These are phyloP conservation scores for Botrytis paeoniae DNA, from an alignment of 2,329 filamentous ascomycete genomes.

Conservation along the genomic window DNA sequence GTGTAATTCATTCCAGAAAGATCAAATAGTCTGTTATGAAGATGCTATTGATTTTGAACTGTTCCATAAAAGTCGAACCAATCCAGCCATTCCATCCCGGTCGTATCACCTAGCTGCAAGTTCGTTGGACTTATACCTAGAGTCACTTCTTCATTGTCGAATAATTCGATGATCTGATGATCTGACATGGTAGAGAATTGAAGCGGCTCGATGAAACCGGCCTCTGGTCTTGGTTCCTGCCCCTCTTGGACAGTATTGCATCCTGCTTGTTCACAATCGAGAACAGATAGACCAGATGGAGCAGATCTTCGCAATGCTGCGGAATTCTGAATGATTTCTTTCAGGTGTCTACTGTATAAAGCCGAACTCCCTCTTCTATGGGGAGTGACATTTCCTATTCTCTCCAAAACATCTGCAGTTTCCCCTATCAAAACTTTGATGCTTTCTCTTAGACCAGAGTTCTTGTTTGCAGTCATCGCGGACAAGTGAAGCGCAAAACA, in stretches of 20 bases:
- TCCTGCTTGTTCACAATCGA: neutral
- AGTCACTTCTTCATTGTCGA: conserved; percentile 60
- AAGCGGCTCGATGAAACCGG: conserved; percentile 44
- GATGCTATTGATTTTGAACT: neutral
- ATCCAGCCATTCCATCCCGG: conserved; percentile 35
- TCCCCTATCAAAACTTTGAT: conserved; percentile 65
- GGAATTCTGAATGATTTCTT: conserved; percentile 40
- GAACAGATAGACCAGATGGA: neutral
- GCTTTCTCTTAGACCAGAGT: conserved; percentile 58
- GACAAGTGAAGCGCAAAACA: conserved; percentile 66
- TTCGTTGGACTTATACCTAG: conserved; percentile 44
- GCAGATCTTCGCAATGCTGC: conserved; percentile 21
- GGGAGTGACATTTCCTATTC: conserved; percentile 62
- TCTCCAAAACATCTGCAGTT: conserved; percentile 64
- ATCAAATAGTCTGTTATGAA: neutral
- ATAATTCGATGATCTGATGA: conserved; percentile 63
- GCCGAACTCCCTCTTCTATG: conserved; percentile 67
- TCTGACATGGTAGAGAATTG: conserved; percentile 69
- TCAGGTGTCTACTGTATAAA: conserved; percentile 55
- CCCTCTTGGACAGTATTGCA: neutral
- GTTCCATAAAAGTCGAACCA: conserved; percentile 31
- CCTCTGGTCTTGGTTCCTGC: neutral
- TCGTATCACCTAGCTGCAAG: conserved; percentile 32
- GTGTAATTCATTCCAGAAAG: too few relatives aligned
- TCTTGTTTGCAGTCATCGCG: conserved; percentile 53